Evolutionary conservation across 306 rosid species (phyloP), one percentile per base, ranked within the genome.

Genomic region (Begonia loranthoides): DNA sequence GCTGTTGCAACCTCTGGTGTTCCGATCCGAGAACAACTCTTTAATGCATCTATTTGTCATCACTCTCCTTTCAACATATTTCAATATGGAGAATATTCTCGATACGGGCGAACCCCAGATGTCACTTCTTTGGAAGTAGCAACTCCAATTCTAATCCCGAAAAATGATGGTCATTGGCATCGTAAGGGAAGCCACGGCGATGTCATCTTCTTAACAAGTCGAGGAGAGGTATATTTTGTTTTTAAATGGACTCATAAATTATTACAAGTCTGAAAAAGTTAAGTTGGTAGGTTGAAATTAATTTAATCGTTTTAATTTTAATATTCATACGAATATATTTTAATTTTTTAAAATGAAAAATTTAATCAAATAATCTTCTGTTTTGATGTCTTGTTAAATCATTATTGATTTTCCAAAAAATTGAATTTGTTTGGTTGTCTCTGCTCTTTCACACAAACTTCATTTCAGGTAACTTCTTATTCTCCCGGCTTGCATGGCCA

Each of bases 1-100:
- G 99, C 99, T 52, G 81, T 92, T 63, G 99, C 99, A 55, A 83
- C 99, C 28, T 92, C 99, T 51, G 99, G 99, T 51, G 94, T 92
- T 49, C 99, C 94, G 10, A 67, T 87, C 46, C 79, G 88, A 57
- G 99, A 92, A 60, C 96, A 92, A 70, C 84, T 92, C 40, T 92
- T 92, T 56, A 92, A 92, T 56, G 99, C 86, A 58, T 86, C 99
- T 50, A 86, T 92, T 68, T 92, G 99, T 74, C 96, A 86, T 56
- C 82, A 76, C 63, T 56, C 73, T 65, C 84, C 78, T 57, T 83
- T 87, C 58, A 86, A 83, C 87, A 67, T 86, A 44, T 79, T 92
- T 68, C 99, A 80, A 62, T 88, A 92, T 43, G 92, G 94, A 67
- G 99, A 92, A 63, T 81, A 70, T 66, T 71, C 87, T 19, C 72